A percentile compares a stretch with the other conserved stretches of the same genome.
Evolutionary conservation across 2,329 filamentous ascomycete species (phyloP).

Genomic region (Pyricularia sp.): DNA sequence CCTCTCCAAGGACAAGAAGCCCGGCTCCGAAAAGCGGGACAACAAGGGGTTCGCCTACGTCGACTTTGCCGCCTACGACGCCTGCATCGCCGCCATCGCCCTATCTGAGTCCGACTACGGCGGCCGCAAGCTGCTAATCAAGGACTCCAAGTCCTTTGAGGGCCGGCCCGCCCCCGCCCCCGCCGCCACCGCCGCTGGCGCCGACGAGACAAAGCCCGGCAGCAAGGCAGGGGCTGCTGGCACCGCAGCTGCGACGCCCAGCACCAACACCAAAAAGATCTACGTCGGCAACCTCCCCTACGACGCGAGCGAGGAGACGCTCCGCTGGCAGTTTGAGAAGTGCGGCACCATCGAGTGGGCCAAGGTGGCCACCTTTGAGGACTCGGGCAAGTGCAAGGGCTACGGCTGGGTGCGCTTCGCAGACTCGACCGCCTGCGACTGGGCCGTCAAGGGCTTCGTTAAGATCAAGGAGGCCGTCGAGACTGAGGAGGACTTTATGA

Average conservation of each 20-base stretch:
- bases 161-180: constrained; percentile 68
- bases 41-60: constrained; percentile 97
- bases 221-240: constrained; percentile 17
- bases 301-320: constrained; percentile 68
- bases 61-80: constrained; percentile 67
- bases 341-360: constrained; percentile 77
- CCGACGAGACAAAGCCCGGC: constrained; percentile 16
- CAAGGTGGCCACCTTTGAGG: constrained; percentile 91
- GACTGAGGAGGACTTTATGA: constrained; percentile 51
- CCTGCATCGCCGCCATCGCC: constrained; percentile 68
- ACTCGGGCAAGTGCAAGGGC: constrained; percentile 95
- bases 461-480: constrained; percentile 58
- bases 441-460: constrained; percentile 73
- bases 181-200: constrained; percentile 21
- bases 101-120: constrained; percentile 75
- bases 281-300: constrained; percentile 90
- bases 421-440: constrained; percentile 62
- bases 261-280: constrained; percentile 55
- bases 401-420: constrained; percentile 88
- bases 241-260: constrained; percentile 21
- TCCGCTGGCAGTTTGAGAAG: constrained; percentile 72
- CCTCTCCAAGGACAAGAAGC: constrained; percentile 21
- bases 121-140: constrained; percentile 80
- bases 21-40: constrained; percentile 22
- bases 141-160: constrained; percentile 82